Conservation (phyloP, 2,329 filamentous ascomycete species). For the Pyricularia sp. region DNA sequence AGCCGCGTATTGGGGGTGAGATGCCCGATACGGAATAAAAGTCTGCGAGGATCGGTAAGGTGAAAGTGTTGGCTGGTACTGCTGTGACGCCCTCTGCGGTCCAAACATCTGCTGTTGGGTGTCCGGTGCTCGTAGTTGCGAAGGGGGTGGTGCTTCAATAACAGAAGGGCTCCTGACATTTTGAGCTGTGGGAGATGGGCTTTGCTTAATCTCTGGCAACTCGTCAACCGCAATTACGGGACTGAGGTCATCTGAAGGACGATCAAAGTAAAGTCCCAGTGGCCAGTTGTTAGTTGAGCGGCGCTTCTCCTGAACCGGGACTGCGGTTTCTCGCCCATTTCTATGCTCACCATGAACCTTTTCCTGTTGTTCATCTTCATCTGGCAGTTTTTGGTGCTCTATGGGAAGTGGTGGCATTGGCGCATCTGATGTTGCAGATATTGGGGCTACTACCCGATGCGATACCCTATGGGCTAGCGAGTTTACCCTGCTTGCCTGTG, state of each 20-base stretch:
- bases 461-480: slow-evolving; percentile 4
- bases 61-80: neutral
- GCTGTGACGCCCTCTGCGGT: neutral
- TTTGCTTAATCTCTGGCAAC: neutral
- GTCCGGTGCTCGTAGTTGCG: neutral
- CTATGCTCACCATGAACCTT: neutral
- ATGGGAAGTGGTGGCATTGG: slow-evolving; percentile 3
- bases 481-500: slow-evolving; percentile 2
- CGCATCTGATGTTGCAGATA: neutral
- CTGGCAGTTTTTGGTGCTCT: neutral
- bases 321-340: neutral
- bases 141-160: neutral
- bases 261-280: neutral
- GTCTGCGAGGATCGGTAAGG: neutral
- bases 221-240: neutral
- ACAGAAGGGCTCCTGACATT: neutral
- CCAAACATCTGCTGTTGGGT: neutral
- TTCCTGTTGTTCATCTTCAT: neutral
- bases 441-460: neutral
- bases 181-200: neutral
- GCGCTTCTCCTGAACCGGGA: neutral
- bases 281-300: neutral
- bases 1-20: neutral
- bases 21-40: neutral
- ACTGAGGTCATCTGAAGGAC: neutral